Evolutionary conservation across 805 yeast genomes (phyloP).

Genomic region (Starmerella asiatica): DNA sequence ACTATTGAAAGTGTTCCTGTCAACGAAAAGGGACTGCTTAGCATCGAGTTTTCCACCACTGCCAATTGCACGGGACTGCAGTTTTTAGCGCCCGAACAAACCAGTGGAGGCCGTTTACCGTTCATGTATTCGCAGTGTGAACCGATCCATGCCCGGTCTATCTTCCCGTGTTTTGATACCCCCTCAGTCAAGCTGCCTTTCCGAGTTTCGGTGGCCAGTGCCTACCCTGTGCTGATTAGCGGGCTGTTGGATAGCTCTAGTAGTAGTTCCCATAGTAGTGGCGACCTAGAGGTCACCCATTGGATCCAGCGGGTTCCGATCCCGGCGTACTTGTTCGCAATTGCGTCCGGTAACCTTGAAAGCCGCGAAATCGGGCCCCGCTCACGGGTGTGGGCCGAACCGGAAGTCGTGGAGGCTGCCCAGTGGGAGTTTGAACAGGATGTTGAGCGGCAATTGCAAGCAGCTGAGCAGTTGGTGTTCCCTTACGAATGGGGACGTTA

Average conservation of each 20-base stretch:
- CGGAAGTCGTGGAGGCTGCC: slow-evolving; percentile 49
- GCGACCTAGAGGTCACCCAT: too few relatives aligned
- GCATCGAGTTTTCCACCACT: slow-evolving; percentile 55
- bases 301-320: slow-evolving; percentile 71
- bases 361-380: slow-evolving; percentile 70
- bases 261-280: neutral
- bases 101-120: slow-evolving; percentile 56
- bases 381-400: slow-evolving; percentile 70
- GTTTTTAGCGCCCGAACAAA: slow-evolving; percentile 62
- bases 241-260: slow-evolving; percentile 36
- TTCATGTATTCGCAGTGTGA: slow-evolving; percentile 81
- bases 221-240: slow-evolving; percentile 58
- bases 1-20: slow-evolving; percentile 21
- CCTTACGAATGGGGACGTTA: slow-evolving; percentile 76
- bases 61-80: slow-evolving; percentile 69
- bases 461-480: slow-evolving; percentile 65
- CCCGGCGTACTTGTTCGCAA: slow-evolving; percentile 69
- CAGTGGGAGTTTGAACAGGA: slow-evolving; percentile 70
- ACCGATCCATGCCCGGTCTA: slow-evolving; percentile 78
- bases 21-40: slow-evolving; percentile 14
- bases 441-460: slow-evolving; percentile 56
- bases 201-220: slow-evolving; percentile 45
- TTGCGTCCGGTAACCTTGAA: slow-evolving; percentile 69
- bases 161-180: slow-evolving; percentile 84
- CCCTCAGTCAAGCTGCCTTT: slow-evolving; percentile 67